Conservation (phyloP, 2,329 filamentous ascomycete genomes). For the Didymella exigua region DNA sequence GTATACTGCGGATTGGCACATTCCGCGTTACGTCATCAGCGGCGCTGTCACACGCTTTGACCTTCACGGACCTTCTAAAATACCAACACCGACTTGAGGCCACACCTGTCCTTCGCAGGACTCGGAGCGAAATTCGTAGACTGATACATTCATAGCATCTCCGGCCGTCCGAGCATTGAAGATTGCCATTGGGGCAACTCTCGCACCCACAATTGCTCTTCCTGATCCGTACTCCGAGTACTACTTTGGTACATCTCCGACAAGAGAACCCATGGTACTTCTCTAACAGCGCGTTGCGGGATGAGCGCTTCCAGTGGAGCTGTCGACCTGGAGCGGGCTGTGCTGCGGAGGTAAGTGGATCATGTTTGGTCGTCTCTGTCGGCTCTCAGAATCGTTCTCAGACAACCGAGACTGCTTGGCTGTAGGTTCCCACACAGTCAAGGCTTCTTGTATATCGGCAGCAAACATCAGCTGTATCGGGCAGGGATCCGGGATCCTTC, state of each 20-base stretch:
- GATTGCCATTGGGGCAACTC: not conserved
- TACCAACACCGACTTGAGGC: not conserved
- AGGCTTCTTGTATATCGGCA: conserved; percentile 10
- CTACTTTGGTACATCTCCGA: conserved; percentile 6
- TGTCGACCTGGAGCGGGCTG: not conserved
- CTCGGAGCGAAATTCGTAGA: not conserved
- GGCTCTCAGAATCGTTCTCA: not conserved
- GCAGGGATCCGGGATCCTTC: not conserved
- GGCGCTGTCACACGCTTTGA: conserved; percentile 1
- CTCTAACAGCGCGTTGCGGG: not conserved
- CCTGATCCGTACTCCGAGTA: not conserved
- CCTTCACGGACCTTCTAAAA: not conserved
- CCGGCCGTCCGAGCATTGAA: not conserved
- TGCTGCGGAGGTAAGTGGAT: not conserved
- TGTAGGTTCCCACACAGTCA: conserved; percentile 10
- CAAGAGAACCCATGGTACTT: not conserved
- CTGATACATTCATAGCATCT: not conserved
- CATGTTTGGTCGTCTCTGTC: not conserved
- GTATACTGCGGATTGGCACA: too few relatives aligned
- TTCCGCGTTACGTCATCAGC: conserved; percentile 14
- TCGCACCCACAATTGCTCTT: not conserved
- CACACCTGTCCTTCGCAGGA: not conserved
- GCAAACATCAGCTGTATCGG: not conserved
- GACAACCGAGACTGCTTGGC: conserved; percentile 21
- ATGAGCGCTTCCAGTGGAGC: not conserved